Evolutionary conservation across 1,284 basidiomycete genomes (phyloP).

Genomic region (Fomitopsis pinicola): DNA sequence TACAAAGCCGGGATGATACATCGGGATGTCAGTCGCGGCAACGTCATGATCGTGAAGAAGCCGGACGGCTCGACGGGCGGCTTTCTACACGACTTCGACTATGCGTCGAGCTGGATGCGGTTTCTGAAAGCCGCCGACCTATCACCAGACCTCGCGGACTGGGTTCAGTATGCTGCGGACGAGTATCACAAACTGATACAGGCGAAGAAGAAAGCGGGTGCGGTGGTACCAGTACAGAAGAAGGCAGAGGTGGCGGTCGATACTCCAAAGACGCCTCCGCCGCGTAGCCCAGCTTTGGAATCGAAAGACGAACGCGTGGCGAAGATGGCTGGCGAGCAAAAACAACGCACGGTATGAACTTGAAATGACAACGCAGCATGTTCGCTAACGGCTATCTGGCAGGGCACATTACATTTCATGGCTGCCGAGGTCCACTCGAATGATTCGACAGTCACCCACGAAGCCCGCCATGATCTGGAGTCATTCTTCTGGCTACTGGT

Average conservation of each 20-base stretch:
- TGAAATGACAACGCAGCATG: no score
- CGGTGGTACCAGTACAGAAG: no score
- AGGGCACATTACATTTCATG: background rate
- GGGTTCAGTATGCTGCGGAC: no score
- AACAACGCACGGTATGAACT: background rate
- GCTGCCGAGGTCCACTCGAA: background rate
- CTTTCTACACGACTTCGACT: background rate
- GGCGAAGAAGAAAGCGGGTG: background rate
- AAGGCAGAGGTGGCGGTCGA: no score
- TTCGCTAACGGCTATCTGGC: no score
- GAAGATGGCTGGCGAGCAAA: background rate
- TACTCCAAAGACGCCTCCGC: no score
- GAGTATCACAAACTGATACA: no score
- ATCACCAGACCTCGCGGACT: no score
- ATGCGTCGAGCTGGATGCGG: background rate
- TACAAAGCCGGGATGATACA: background rate
- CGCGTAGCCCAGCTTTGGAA: no score
- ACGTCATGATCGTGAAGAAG: background rate
- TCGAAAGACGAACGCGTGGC: no score
- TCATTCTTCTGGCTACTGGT: background rate
- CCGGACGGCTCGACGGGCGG: background rate
- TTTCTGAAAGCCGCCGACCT: background rate
- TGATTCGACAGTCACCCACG: background rate
- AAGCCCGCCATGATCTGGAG: background rate
- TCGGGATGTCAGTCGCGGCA: background rate